phyloP scores from a whole-genome alignment of 495 filamentous ascomycete species.

The Aspergillus steynii region DNA sequence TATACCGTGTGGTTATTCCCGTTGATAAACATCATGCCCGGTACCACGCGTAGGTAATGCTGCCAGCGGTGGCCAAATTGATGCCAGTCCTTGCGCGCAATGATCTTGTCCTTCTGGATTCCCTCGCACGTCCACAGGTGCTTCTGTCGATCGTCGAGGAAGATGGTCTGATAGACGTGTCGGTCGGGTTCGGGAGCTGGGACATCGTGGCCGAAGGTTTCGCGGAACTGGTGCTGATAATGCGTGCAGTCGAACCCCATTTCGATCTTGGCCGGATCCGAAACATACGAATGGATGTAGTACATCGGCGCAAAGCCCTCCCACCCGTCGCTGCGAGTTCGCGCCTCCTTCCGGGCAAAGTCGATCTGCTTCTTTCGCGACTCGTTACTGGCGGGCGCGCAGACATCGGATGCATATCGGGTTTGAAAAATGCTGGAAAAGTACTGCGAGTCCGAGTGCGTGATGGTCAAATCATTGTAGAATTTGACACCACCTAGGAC shows the following conservation, averaged over 20 bases:
- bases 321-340: conserved; percentile 38
- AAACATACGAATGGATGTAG: conserved; percentile 67
- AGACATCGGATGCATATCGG: conserved; percentile 54
- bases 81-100: conserved; percentile 80
- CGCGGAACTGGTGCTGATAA: conserved; percentile 80
- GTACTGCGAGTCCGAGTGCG: conserved; percentile 74
- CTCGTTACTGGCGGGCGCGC: conserved; percentile 47
- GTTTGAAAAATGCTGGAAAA: conserved; percentile 77
- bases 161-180: conserved; percentile 85
- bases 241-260: conserved; percentile 87
- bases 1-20: conserved; percentile 66
- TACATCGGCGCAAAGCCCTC: conserved; percentile 76
- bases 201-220: conserved; percentile 38
- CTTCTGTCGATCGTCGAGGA: conserved; percentile 66
- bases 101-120: conserved; percentile 69
- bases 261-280: conserved; percentile 69
- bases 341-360: conserved; percentile 49
- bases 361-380: conserved; percentile 50
- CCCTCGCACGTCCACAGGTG: conserved; percentile 71
- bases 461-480: conserved; percentile 82
- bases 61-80: conserved; percentile 81
- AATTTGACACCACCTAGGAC: conserved; percentile 76
- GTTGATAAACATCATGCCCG: conserved; percentile 80
- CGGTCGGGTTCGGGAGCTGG: conserved; percentile 47
- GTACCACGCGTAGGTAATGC: conserved; percentile 75